Evolutionary conservation across 2,329 filamentous ascomycete genomes (phyloP).

Genomic region (Claviceps fusiformis): DNA sequence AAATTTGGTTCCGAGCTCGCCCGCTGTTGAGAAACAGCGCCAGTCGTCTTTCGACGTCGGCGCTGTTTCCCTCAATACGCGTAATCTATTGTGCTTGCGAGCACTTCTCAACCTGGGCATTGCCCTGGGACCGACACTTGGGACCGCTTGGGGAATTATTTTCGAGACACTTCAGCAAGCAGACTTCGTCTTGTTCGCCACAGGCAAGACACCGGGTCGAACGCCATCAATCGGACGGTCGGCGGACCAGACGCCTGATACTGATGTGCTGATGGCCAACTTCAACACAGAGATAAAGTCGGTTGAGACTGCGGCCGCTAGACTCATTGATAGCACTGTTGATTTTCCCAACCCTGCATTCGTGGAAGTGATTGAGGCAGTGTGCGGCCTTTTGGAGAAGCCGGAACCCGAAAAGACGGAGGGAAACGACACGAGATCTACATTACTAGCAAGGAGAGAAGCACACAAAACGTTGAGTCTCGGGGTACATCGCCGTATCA

Average conservation of each 20-base stretch:
- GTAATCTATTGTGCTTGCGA: conserved; percentile 80
- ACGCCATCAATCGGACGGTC: conserved; percentile 33
- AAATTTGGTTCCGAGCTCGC: conserved; percentile 45
- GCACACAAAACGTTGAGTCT: conserved; percentile 25
- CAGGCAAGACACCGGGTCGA: conserved; percentile 39
- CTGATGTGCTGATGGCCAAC: conserved; percentile 42
- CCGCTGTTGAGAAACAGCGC: conserved; percentile 43
- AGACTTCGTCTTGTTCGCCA: conserved; percentile 68
- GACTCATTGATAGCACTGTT: conserved; percentile 80
- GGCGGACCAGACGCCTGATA: conserved; percentile 34
- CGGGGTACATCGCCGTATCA: conserved; percentile 25
- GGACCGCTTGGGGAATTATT: conserved; percentile 77
- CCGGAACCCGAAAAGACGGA: conserved; percentile 13
- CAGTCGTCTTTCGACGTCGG: conserved; percentile 44
- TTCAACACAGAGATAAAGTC: conserved; percentile 72
- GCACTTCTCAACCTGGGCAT: conserved; percentile 93
- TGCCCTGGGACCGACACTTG: conserved; percentile 77
- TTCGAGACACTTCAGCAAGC: conserved; percentile 87
- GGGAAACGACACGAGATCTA: conserved; percentile 6
- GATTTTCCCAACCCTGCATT: conserved; percentile 83
- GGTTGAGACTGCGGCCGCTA: conserved; percentile 73
- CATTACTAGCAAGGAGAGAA: conserved; percentile 10
- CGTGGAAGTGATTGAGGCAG: conserved; percentile 57
- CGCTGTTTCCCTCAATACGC: conserved; percentile 55
- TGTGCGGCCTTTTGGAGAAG: conserved; percentile 55